phyloP scores from a whole-genome alignment of 2,329 filamentous ascomycete genomes.

The Plenodomus tracheiphilus region DNA sequence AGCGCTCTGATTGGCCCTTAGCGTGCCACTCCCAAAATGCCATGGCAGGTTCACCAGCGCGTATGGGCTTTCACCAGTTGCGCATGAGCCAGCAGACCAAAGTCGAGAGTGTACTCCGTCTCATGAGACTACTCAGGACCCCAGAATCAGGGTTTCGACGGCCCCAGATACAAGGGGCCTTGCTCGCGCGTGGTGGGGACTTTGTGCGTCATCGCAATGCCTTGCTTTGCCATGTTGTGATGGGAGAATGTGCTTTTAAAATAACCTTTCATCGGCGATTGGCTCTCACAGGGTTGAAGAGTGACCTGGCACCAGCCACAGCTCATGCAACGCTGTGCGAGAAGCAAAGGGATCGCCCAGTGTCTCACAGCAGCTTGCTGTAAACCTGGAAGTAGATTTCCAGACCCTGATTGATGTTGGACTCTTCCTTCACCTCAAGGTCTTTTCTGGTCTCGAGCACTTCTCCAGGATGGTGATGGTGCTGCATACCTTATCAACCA shows the following conservation, averaged over 20 bases:
- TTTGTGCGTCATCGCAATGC: not conserved
- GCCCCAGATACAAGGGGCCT: not conserved
- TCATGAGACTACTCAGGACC: not conserved
- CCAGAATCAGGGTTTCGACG: not conserved
- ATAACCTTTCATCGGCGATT: too few relatives aligned
- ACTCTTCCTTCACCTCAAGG: too few relatives aligned
- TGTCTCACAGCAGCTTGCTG: too few relatives aligned
- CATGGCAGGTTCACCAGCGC: not conserved
- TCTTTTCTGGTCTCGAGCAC: too few relatives aligned
- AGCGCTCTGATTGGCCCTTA: not conserved
- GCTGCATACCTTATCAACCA: too few relatives aligned
- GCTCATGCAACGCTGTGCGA: too few relatives aligned
- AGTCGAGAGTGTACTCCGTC: not conserved
- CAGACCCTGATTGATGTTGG: slow-evolving; percentile 27
- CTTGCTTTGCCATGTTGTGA: not conserved
- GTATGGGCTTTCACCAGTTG: not conserved
- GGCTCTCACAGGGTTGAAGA: too few relatives aligned
- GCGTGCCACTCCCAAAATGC: not conserved
- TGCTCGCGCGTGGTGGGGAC: not conserved
- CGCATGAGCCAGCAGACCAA: not conserved
- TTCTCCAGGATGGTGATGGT: too few relatives aligned
- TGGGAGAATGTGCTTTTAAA: too few relatives aligned
- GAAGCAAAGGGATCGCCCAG: too few relatives aligned
- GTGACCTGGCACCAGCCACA: too few relatives aligned
- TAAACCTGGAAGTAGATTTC: too few relatives aligned